These are phyloP conservation scores for Debaryomyces coudertii DNA, from an alignment of 1,139 yeast genomes.

Conservation along the genomic window DNA sequence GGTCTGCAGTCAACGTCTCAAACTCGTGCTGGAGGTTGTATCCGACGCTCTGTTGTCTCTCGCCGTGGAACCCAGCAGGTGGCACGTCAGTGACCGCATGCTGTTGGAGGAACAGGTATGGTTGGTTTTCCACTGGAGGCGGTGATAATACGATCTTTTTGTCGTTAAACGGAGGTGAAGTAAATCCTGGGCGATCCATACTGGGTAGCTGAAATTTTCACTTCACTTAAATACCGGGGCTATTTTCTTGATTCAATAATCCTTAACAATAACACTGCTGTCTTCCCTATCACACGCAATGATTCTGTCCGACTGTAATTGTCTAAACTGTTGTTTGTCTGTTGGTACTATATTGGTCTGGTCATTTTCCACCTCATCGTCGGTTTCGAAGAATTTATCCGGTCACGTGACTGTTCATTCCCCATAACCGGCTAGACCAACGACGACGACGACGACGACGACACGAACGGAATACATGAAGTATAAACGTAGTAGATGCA, in stretches of 20 bases:
- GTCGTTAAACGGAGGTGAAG: conserved; percentile 19
- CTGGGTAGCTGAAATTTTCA: conserved; percentile 1
- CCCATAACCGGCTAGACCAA: not conserved
- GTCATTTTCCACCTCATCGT: conserved; percentile 6
- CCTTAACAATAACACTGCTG: conserved; percentile 1
- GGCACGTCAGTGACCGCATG: conserved; percentile 7
- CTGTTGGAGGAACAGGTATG: conserved; percentile 7
- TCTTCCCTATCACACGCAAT: conserved; percentile 1
- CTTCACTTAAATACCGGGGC: not conserved
- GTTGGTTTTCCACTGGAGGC: conserved; percentile 36
- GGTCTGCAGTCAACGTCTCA: conserved; percentile 50
- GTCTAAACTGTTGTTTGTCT: not conserved
- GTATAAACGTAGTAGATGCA: not conserved
- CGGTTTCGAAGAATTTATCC: conserved; percentile 6
- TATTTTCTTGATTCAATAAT: conserved; percentile 1
- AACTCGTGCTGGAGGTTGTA: conserved; percentile 51
- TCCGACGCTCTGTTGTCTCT: conserved; percentile 48
- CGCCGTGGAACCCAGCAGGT: conserved; percentile 21
- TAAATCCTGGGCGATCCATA: conserved; percentile 10
- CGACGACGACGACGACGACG: not conserved
- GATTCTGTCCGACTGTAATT: conserved; percentile 3
- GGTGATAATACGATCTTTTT: conserved; percentile 48
- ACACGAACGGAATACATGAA: not conserved
- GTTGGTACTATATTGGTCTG: not conserved
- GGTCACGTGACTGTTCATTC: not conserved